Percentiles rank a stretch among this genome's conserved stretches.
These are phyloP conservation scores for Saccharomycopsis fermentans DNA, from an alignment of 805 yeast species.

Conservation along the genomic window DNA sequence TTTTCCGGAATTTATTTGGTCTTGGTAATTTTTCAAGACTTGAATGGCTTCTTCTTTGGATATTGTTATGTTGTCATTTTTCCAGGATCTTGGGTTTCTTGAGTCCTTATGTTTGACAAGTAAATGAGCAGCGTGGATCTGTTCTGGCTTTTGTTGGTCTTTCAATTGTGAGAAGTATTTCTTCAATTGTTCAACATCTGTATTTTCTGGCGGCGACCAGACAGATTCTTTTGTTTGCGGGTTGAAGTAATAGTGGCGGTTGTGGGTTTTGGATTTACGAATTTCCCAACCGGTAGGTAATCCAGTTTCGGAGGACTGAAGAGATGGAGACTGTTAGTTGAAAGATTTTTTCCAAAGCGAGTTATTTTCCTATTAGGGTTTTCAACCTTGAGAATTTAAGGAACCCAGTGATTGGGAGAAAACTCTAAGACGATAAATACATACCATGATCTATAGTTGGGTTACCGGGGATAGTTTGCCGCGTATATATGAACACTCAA, in stretches of 20 bases:
- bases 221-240: slow-evolving; percentile 59
- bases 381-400: no score
- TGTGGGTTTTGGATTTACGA: slow-evolving; percentile 64
- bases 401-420: no score
- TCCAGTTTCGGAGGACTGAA: slow-evolving; percentile 41
- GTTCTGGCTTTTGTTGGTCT: slow-evolving; percentile 24
- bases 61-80: slow-evolving; percentile 62
- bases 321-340: neutral
- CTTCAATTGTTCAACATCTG: slow-evolving; percentile 51
- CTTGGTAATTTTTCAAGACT: slow-evolving; percentile 46
- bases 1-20: slow-evolving; percentile 53
- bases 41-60: slow-evolving; percentile 76
- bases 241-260: slow-evolving; percentile 76
- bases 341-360: no score
- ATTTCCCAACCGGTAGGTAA: slow-evolving; percentile 83
- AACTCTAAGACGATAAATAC: no score
- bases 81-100: slow-evolving; percentile 90
- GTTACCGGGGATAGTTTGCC: no score
- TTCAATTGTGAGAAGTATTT: slow-evolving; percentile 38
- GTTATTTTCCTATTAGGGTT: no score
- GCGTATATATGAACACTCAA: no score
- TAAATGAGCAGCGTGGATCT: slow-evolving; percentile 73
- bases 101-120: slow-evolving; percentile 75
- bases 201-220: slow-evolving; percentile 89
- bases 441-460: no score